phyloP scores from a whole-genome alignment of 164 flowering plant species.

The Vitis rupestris region DNA sequence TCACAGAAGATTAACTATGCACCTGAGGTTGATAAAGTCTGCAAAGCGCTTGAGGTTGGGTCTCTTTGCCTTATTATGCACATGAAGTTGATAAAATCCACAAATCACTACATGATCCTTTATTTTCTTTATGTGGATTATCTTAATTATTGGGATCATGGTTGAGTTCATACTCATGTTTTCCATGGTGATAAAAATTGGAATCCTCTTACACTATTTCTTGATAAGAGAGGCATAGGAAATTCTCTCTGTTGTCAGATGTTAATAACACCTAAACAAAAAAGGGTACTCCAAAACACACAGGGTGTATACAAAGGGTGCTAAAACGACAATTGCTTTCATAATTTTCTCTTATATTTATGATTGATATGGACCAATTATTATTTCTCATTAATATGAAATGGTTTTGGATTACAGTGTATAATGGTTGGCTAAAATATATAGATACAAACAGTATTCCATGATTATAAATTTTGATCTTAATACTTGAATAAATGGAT shows the following conservation, averaged over 20 bases:
- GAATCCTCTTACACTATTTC: not conserved
- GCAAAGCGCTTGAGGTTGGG: constrained; percentile 98
- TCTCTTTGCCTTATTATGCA: not conserved
- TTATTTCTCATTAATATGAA: no score
- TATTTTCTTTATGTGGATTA: not conserved
- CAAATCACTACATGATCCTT: not conserved
- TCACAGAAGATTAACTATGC: constrained; percentile 87
- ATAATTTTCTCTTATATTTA: no score
- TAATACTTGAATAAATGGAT: not conserved
- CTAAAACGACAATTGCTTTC: no score
- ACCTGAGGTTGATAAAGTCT: constrained; percentile 93
- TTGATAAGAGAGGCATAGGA: no score
- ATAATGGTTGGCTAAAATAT: no score
- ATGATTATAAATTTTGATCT: not conserved
- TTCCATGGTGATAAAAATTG: not conserved
- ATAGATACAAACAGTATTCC: not conserved
- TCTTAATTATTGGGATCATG: not conserved
- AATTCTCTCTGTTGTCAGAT: no score
- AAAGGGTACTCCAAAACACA: no score
- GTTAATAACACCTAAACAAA: no score
- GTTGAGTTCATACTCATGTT: not conserved
- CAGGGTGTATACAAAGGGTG: no score
- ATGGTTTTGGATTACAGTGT: not conserved
- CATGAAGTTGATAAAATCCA: not conserved
- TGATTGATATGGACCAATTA: no score